Percentiles rank a stretch among this genome's conserved stretches.
Evolutionary conservation across 139 green algal species (phyloP).

Genomic region (Nannochloris sp.): DNA sequence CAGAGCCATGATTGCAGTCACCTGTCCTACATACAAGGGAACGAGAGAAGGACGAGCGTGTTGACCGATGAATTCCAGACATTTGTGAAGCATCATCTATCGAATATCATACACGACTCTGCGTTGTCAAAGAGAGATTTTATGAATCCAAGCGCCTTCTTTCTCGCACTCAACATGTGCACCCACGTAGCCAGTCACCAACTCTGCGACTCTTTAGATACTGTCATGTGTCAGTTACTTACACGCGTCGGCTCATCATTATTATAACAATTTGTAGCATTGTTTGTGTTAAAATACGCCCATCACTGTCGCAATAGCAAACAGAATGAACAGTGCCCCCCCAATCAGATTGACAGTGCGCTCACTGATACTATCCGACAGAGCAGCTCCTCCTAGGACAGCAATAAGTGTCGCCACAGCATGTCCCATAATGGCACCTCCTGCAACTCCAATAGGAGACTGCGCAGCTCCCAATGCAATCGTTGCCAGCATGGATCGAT

Average conservation of each 20-base stretch:
- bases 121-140: too few species aligned
- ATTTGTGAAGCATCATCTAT: too few species aligned
- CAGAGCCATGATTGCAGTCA: too few species aligned
- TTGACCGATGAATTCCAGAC: too few species aligned
- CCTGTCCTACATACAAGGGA: too few species aligned
- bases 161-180: too few species aligned
- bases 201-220: too few species aligned
- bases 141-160: too few species aligned
- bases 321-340: slow-evolving; percentile 82
- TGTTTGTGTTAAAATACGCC: slow-evolving; percentile 32
- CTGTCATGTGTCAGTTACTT: not conserved
- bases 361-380: slow-evolving; percentile 81
- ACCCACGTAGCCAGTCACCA: too few species aligned
- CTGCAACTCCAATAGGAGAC: slow-evolving; percentile 75
- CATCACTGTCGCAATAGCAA: slow-evolving; percentile 71
- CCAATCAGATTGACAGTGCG: slow-evolving; percentile 67
- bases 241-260: not conserved
- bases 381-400: slow-evolving; percentile 75
- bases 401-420: slow-evolving; percentile 82
- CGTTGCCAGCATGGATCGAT: slow-evolving; percentile 94
- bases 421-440: slow-evolving; percentile 83
- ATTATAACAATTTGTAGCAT: not conserved
- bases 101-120: too few species aligned
- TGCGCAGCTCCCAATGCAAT: slow-evolving; percentile 87
- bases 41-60: too few species aligned